A percentile compares a stretch with the other conserved stretches of the same genome.
phyloP scores from a whole-genome alignment of 2,329 filamentous ascomycete species.

The Pestalotiopsis sp. region DNA sequence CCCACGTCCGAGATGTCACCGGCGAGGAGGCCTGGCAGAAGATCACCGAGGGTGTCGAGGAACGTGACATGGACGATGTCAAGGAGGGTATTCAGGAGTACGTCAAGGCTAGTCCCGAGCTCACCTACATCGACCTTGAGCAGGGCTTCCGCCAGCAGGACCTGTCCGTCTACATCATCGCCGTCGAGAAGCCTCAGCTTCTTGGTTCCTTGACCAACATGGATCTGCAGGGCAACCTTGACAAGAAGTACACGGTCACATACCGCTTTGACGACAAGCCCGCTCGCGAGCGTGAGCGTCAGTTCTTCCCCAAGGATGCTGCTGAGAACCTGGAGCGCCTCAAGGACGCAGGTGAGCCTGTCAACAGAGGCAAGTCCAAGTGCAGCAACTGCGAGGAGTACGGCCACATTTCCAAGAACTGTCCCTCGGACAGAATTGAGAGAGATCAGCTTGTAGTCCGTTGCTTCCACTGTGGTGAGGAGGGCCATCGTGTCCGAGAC shows the following conservation, averaged over 20 bases:
- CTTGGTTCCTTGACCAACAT: constrained; percentile 66
- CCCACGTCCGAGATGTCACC: constrained; percentile 47
- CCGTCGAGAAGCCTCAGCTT: constrained; percentile 58
- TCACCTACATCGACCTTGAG: constrained; percentile 65
- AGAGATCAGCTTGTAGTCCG: constrained; percentile 49
- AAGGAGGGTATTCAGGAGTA: constrained; percentile 64
- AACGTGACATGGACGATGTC: constrained; percentile 63
- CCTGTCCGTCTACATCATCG: constrained; percentile 64
- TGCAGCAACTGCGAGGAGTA: constrained; percentile 67
- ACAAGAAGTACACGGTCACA: constrained; percentile 65
- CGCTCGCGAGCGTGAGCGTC: constrained; percentile 58
- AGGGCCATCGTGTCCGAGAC: constrained; percentile 70
- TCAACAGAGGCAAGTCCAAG: constrained; percentile 59
- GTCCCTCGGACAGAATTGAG: constrained; percentile 60
- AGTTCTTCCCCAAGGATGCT: constrained; percentile 59
- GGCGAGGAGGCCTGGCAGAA: constrained; percentile 61
- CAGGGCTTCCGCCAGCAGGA: constrained; percentile 55
- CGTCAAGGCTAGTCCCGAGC: constrained; percentile 59
- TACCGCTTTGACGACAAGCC: constrained; percentile 64
- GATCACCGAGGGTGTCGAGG: constrained; percentile 52
- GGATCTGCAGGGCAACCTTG: constrained; percentile 70
- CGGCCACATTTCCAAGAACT: constrained; percentile 64
- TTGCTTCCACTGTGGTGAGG: constrained; percentile 67
- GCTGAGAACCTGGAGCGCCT: constrained; percentile 67
- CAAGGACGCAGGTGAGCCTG: constrained; percentile 65